Evolutionary conservation across 2,329 filamentous ascomycete species (phyloP), one percentile per base, ranked within the genome.

Genomic region (Teratosphaeria zuluensis): DNA sequence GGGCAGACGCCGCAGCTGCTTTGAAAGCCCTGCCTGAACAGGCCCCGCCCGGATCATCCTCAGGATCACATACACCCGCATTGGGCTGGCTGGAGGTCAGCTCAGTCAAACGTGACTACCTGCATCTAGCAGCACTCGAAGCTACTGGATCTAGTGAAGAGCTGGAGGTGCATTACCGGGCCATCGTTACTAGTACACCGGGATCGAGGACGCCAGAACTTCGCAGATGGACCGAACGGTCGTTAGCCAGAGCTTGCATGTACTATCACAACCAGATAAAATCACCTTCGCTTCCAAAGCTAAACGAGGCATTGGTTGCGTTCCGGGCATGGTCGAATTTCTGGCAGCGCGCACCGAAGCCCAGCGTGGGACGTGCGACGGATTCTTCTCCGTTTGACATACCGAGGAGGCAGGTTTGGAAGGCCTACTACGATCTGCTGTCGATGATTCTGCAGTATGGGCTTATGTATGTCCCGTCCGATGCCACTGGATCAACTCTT

Each of bases 31-130:
- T 85, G 58, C 79, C 65, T 6, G 35, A 59, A 24, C 24, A 19
- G 9, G 33, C 32, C 8, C 14, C 42, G 28, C 9, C 48, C 1
- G 6, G 33, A 21, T 31, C 5, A 38, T 16, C 14, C 11, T 32
- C 81, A 53, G 75, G 76, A n/a, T 72, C 76, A n/a, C 78, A 78
- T 8, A 30, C 57, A 24, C 60, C 63, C 4, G 51, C 68, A 4
- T 56, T 70, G 32, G 83, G 86, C 69, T 96, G 90, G 90, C 90
- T 90, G 2, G 86, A 84, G 63, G 87, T 94, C 21, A 95, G 90
- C 74, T 82, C 58, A 19, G 64, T 68, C 53, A 73, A 71, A 57
- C 56, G 61, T 5, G 56, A 62, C 3, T 72, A 67, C 60, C 66
- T 73, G 19, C 59, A 61, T 30, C 67, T 68, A 24, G 62, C 66